Evolutionary conservation across 2,329 filamentous ascomycete species (phyloP).

Genomic region (Colletotrichum chlorophyti): DNA sequence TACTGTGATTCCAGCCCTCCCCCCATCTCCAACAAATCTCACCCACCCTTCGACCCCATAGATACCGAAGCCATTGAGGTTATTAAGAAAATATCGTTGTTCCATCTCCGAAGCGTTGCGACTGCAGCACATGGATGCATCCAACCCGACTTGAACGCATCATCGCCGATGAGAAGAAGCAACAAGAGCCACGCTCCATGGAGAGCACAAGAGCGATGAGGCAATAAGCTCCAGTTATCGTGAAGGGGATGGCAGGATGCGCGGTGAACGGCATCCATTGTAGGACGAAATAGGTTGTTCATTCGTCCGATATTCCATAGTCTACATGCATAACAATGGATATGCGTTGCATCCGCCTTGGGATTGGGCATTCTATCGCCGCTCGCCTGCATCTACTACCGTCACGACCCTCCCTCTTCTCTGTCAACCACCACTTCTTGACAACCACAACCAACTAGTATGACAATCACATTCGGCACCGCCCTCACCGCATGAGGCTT

Average conservation of each 20-base stretch:
- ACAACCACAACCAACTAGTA: too few species aligned
- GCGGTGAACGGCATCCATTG: slow-evolving; percentile 14
- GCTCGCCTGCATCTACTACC: background rate
- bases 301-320: slow-evolving; percentile 25
- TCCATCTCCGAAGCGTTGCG: slow-evolving; percentile 9
- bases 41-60: too few species aligned
- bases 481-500: slow-evolving; percentile 9
- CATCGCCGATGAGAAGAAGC: slow-evolving; percentile 22
- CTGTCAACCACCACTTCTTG: too few species aligned
- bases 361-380: slow-evolving; percentile 5
- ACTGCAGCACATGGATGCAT: slow-evolving; percentile 9
- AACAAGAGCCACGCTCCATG: slow-evolving; percentile 1
- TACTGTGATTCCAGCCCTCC: background rate
- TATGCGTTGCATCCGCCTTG: slow-evolving; percentile 10
- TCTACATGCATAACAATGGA: slow-evolving; percentile 11
- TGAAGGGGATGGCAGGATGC: slow-evolving; percentile 18
- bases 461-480: background rate
- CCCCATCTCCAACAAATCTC: too few species aligned
- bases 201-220: too few species aligned
- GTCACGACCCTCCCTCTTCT: too few species aligned
- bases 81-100: background rate
- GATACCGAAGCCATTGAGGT: too few species aligned
- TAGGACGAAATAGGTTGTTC: slow-evolving; percentile 19
- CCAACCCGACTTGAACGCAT: slow-evolving; percentile 18
- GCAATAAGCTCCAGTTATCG: slow-evolving; percentile 26